phyloP scores from a whole-genome alignment of 305 asterid genomes.

The Rubia balearica region DNA sequence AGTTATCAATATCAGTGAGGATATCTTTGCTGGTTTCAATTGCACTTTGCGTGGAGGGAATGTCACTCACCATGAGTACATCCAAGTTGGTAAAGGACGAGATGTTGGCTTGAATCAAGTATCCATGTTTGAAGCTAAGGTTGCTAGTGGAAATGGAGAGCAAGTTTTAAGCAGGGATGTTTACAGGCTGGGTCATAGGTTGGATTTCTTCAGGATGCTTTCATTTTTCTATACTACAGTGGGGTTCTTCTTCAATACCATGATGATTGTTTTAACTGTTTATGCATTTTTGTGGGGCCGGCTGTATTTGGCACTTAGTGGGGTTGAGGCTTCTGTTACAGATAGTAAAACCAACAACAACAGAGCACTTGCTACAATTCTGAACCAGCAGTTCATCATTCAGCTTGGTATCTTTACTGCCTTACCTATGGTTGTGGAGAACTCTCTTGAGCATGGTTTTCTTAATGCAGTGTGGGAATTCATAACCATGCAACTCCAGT shows the following conservation, averaged over 20 bases:
- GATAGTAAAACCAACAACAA: conserved; percentile 34
- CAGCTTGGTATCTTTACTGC: conserved; percentile 82
- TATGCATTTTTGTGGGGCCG: conserved; percentile 89
- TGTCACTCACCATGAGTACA: conserved; percentile 91
- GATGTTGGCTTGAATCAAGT: conserved; percentile 97
- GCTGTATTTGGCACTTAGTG: conserved; percentile 77
- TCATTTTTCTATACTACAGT: conserved; percentile 89
- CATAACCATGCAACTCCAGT: conserved; percentile 79
- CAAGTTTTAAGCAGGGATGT: conserved; percentile 77
- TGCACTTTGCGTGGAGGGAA: conserved; percentile 93
- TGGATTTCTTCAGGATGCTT: conserved; percentile 96
- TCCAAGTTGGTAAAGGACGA: conserved; percentile 95
- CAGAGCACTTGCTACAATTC: conserved; percentile 73
- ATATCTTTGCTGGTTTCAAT: conserved; percentile 91
- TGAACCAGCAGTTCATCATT: conserved; percentile 86
- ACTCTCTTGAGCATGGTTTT: conserved; percentile 84
- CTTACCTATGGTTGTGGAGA: conserved; percentile 81
- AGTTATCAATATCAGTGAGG: conserved; percentile 93
- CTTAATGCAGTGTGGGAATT: conserved; percentile 80
- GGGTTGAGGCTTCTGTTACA: conserved; percentile 55
- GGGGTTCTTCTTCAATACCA: conserved; percentile 76
- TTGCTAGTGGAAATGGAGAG: conserved; percentile 38
- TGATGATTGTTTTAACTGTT: conserved; percentile 80
- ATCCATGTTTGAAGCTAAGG: conserved; percentile 96
- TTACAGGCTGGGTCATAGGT: conserved; percentile 83